Evolutionary conservation across 768 basidiomycete species (phyloP), one percentile per base, ranked within the genome.

Genomic region (Collybiopsis confluens): DNA sequence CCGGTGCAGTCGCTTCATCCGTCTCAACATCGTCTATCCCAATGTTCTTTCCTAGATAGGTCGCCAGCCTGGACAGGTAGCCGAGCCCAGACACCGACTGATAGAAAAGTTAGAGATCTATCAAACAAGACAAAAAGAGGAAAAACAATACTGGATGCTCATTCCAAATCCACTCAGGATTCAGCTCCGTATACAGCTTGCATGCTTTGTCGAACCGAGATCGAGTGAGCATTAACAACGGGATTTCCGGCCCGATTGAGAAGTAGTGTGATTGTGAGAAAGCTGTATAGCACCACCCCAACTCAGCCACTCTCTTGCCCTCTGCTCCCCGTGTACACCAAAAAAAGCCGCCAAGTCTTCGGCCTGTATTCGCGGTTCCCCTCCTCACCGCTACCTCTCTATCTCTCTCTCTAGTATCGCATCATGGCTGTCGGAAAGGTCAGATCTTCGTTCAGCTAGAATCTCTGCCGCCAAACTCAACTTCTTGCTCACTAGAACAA

Each of bases 361-460:
- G 47, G 47, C 47, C 47, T 37, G 15, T 20, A 21, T 36, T 48
- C 36, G 64, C 71, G 75, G 73, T 67, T 71, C 72, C 66, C 53
- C 61, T n/a, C n/a, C n/a, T n/a, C n/a, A n/a, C n/a, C n/a, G n/a
- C n/a, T n/a, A n/a, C 66, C 63, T 62, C 63, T 64, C 67, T 70
- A 71, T 72, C 59, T 64, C 67, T 54, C 65, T 61, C 66, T 64
- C 59, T 69, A 68, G 63, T 61, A 59, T 67, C 66, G 68, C 71
- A 79, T 62, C 69, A 92, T 92, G 90, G 90, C 90, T 69, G 90
- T 92, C 76, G 90, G 90, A 72, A 92, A 91, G 83, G 90, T 89
- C 58, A 47, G 82, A 69, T 20, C 21, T 4, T 54, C 30, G 13
- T 38, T 41, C 23, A 4, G 4, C 21, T 44, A 3, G 26, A 36